phyloP scores from a whole-genome alignment of 2,329 filamentous ascomycete species.

The Alternaria ventricosa region DNA sequence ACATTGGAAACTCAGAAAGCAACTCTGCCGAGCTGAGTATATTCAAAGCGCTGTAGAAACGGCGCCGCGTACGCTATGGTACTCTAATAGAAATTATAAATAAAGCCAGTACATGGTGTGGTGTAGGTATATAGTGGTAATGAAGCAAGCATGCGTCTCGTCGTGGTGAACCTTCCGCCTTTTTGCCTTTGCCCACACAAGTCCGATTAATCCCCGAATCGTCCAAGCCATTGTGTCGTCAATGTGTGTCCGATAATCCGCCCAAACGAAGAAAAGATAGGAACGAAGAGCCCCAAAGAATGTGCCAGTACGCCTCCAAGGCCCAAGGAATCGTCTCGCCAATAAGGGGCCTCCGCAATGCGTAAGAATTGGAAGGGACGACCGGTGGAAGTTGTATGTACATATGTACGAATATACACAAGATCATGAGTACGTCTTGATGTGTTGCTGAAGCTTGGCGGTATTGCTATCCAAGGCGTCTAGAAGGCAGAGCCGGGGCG shows the following conservation, averaged over 20 bases:
- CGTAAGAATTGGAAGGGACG: not conserved
- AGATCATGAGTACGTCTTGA: not conserved
- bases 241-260: not conserved
- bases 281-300: not conserved
- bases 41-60: not conserved
- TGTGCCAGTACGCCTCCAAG: not conserved
- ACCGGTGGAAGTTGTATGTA: not conserved
- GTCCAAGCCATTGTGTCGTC: not conserved
- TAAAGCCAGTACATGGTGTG: not conserved
- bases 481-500: slow-evolving; percentile 29
- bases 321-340: not conserved
- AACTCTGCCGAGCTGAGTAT: not conserved
- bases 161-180: not conserved
- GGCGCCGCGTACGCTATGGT: not conserved
- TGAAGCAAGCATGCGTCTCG: not conserved
- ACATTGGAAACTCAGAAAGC: not conserved
- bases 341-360: not conserved
- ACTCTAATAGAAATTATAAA: slow-evolving; percentile 9
- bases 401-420: not conserved
- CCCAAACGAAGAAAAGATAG: not conserved
- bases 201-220: not conserved
- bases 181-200: not conserved
- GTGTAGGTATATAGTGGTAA: not conserved
- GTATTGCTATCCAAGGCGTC: not conserved
- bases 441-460: not conserved